Evolutionary conservation across 2,329 filamentous ascomycete genomes (phyloP).

Genomic region (Fusarium humuli): DNA sequence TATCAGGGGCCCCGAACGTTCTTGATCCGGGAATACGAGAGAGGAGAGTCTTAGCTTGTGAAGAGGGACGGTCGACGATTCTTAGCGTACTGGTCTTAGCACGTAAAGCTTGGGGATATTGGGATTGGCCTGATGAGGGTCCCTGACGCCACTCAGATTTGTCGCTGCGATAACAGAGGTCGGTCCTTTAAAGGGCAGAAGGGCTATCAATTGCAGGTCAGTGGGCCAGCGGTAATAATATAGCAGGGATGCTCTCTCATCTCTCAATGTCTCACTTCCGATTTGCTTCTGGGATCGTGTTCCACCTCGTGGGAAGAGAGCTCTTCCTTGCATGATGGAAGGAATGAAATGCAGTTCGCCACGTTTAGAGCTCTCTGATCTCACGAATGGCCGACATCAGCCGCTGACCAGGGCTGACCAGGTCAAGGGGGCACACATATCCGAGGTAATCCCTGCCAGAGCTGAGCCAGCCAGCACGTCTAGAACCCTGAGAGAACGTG

Average conservation of each 20-base stretch:
- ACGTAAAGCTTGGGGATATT: not conserved
- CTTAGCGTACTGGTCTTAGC: slow-evolving; percentile 3
- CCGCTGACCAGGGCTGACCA: slow-evolving; percentile 6
- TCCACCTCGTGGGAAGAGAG: slow-evolving; percentile 1
- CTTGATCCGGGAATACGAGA: not conserved
- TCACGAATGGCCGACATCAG: not conserved
- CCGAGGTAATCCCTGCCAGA: not conserved
- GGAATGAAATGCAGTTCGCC: slow-evolving; percentile 5
- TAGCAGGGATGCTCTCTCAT: not conserved
- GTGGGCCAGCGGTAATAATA: not conserved
- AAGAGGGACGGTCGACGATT: not conserved
- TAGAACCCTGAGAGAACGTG: slow-evolving; percentile 5
- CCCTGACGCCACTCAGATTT: not conserved
- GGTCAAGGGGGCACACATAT: not conserved
- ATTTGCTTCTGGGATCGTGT: slow-evolving; percentile 1
- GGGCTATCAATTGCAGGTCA: not conserved
- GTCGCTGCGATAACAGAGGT: not conserved
- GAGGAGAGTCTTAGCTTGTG: not conserved
- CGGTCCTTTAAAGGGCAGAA: not conserved
- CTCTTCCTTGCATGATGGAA: not conserved
- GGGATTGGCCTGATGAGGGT: not conserved
- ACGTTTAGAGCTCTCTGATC: not conserved
- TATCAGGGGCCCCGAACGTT: not conserved
- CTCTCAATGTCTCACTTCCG: not conserved
- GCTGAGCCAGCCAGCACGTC: slow-evolving; percentile 1